Base-by-base conservation (phyloP, 371 early-diverging fungal genomes). In the Actinomucor elegans region DNA sequence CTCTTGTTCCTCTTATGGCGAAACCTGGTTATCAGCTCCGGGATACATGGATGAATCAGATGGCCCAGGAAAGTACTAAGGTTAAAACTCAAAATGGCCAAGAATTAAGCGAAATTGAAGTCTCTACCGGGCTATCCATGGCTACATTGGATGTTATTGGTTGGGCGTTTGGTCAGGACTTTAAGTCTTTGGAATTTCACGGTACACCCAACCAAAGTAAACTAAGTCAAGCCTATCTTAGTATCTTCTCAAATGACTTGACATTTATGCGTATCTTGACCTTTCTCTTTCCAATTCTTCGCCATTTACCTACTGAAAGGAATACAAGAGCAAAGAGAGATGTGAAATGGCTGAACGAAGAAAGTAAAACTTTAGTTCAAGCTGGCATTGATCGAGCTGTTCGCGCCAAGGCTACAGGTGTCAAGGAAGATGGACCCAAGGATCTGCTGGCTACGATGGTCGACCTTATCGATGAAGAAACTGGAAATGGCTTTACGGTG, bases 121-220 rank as follows among this genome's bases (percentile, higher is more conserved):
- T 80, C 2, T 64, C 65, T 11, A 47, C 51, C 29, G 79, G 63
- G 37, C 47, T 79, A 26, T 73, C 68, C 12, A 40, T 68, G 18
- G 73, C 66, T 14, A 69, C 76, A 0, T 49, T 79, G 38, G 79
- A 77, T 47, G 71, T 71, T 4, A 80, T 80, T 57, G 74, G 71
- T 15, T 43, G 68, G 32, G 75, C 75, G 5, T 83, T 83, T 59
- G 81, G 83, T 2, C 66, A 75, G 41, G 69, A 77, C 15, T 75
- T 80, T 36, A 44, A 67, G 17, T 44, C 68, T 2, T 32, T 71
- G 0, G 47, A 44, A 17, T 24, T 50, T 27, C 51, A 59, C 10
- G 59, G 56, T 26, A 55, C 43, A 8, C 49, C 26, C 24, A 59
- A 15, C 18, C 59, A 71, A 34, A 72, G 64, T 41, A 73, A 68